Evolutionary conservation across 331 rosid genomes (phyloP).

Genomic region (Stylosanthes scabra): DNA sequence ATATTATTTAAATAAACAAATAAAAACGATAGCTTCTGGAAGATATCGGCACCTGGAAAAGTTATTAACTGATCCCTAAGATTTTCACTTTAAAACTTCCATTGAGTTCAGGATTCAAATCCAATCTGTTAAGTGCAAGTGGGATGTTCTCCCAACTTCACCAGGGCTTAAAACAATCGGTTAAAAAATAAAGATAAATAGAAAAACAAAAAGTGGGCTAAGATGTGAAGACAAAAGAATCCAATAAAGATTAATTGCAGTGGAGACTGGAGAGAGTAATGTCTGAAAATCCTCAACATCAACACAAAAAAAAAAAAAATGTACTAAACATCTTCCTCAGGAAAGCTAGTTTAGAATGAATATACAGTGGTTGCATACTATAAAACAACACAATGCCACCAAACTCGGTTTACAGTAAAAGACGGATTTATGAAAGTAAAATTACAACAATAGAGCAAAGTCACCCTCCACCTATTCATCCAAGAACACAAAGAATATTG

Average conservation of each 20-base stretch:
- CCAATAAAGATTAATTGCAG: not conserved
- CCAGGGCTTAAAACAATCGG: not conserved
- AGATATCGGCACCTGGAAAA: not conserved
- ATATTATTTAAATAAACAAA: not conserved
- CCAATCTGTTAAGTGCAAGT: not conserved
- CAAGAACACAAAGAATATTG: constrained; percentile 25
- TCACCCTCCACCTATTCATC: constrained; percentile 1
- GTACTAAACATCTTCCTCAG: not conserved
- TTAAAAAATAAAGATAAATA: too few relatives aligned
- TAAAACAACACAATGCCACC: constrained; percentile 23
- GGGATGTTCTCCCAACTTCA: constrained; percentile 9
- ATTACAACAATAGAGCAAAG: constrained; percentile 15
- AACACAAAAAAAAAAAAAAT: not conserved
- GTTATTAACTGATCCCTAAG: too few relatives aligned
- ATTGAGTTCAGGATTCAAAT: too few relatives aligned
- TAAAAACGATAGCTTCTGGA: not conserved
- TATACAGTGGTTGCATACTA: constrained; percentile 22
- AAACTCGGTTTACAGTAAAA: constrained; percentile 28
- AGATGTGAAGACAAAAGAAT: constrained; percentile 10
- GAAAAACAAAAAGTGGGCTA: not conserved
- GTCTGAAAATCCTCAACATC: not conserved
- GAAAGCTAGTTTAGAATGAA: constrained; percentile 15
- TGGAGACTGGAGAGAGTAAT: not conserved
- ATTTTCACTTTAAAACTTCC: too few relatives aligned
- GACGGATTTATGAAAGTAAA: constrained; percentile 10